phyloP scores from a whole-genome alignment of 192 early-diverging fungal species.

The Mortierella antarctica region DNA sequence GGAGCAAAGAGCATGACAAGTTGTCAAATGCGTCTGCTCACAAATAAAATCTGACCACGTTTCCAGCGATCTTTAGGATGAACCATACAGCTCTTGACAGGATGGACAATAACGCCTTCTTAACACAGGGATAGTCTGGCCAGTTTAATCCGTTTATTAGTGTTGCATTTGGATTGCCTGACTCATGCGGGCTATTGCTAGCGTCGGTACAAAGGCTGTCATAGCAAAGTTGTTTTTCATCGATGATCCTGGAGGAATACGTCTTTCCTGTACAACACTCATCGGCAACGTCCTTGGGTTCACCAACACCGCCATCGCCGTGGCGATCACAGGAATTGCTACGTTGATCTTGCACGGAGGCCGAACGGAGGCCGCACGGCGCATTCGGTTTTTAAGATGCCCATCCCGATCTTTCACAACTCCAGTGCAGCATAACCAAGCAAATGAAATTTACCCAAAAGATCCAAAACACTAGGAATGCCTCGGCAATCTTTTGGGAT shows the following conservation, averaged over 20 bases:
- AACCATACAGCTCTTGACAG: too few relatives aligned
- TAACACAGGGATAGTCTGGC: too few relatives aligned
- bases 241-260: conserved; percentile 35
- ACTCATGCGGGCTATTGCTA: not conserved
- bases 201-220: not conserved
- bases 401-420: conserved; percentile 1
- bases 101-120: too few relatives aligned
- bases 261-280: conserved; percentile 32
- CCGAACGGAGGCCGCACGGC: conserved; percentile 43
- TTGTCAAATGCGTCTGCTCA: too few relatives aligned
- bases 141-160: too few relatives aligned
- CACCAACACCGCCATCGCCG: not conserved
- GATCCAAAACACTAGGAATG: not conserved
- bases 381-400: conserved; percentile 48
- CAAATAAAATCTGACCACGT: too few relatives aligned
- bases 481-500: conserved; percentile 51
- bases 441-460: not conserved
- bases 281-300: not conserved
- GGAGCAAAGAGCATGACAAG: too few relatives aligned
- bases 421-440: conserved; percentile 11
- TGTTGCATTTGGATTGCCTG: too few relatives aligned
- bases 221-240: conserved; percentile 5
- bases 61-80: too few relatives aligned
- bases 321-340: conserved; percentile 1
- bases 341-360: conserved; percentile 5